Base-by-base conservation (phyloP, 2,329 filamentous ascomycete species). In the Phaeosphaeriaceae sp. region DNA sequence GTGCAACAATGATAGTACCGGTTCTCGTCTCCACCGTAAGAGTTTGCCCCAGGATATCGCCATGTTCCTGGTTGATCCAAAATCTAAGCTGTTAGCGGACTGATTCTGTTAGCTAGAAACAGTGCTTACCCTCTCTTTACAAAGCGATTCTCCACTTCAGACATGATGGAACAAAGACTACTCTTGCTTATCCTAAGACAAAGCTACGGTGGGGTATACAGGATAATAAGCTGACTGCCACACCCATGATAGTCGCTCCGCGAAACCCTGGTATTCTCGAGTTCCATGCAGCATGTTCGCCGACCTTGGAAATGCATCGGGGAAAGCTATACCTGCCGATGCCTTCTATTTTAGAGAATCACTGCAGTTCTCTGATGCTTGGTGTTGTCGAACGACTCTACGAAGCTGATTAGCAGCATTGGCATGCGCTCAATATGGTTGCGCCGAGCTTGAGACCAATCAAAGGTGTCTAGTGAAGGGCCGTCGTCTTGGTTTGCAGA, bases 11-110 rank as follows among this genome's bases (percentile, higher is more conserved):
- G 1, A 70, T 10, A 10, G 54, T 63, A 13, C 68, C 68, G 22
- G 60, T 67, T 36, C 21, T 17, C 6, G 57, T 58, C 24, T 64
- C 59, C 1, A 63, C 67, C 0, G 68, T 70, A n/a, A 70, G 62
- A 0, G 57, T 69, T 24, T 59, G 27, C 1, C 66, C 68, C 53
- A 67, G 54, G 5, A 67, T 31, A 1, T 62, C 21, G 3, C 66
- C 66, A 13, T 58, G 6, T 17, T 52, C 33, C 1, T 56, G 22
- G 33, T 64, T 45, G 11, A 53, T 61, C 58, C 61, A 50, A n/a
- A 50, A 50, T 20, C 53, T 42, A 22, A 7, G 47, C 2, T 22
- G 10, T 51, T 13, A 45, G 24, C 41, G 17, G 10, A 45, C 20
- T 22, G 31, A 21, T 20, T 2, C 17, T 42, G 22, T 13, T 13